Evolutionary conservation across 2,329 filamentous ascomycete species (phyloP).

Genomic region (Nannizziopsis arthrosporioides): DNA sequence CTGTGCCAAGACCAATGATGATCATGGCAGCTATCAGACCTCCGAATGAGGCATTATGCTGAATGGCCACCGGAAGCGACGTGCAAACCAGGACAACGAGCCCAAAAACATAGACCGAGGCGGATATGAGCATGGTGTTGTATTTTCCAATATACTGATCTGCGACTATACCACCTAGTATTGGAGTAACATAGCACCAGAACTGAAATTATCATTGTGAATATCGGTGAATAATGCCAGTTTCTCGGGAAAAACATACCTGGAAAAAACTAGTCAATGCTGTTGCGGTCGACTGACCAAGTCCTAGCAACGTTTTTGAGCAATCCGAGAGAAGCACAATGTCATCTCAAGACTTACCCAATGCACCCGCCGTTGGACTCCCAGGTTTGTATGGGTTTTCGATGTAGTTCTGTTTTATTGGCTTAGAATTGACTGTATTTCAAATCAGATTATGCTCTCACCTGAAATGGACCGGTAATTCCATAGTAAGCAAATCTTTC

Average conservation of each 20-base stretch:
- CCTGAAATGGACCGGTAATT: conserved; percentile 41
- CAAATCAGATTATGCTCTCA: background rate
- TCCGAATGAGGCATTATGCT: conserved; percentile 39
- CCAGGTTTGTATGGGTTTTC: conserved; percentile 30
- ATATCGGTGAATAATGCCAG: background rate
- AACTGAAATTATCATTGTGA: conserved; percentile 23
- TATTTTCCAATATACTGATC: conserved; percentile 52
- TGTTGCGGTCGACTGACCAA: conserved; percentile 36
- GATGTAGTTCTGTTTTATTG: conserved; percentile 40
- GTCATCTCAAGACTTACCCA: conserved; percentile 14
- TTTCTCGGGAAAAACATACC: conserved; percentile 8
- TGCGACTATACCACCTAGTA: conserved; percentile 46
- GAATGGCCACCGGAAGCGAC: conserved; percentile 42
- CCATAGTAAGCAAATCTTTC: conserved; percentile 51
- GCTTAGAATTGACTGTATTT: background rate
- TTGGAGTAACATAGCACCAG: conserved; percentile 47
- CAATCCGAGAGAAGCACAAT: background rate
- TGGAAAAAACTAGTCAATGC: conserved; percentile 44
- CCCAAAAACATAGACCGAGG: conserved; percentile 47
- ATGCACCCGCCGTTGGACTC: conserved; percentile 29
- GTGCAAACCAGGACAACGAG: conserved; percentile 45
- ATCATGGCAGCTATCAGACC: conserved; percentile 48
- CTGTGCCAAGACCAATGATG: conserved; percentile 54
- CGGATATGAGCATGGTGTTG: conserved; percentile 47
- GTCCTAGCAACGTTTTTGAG: conserved; percentile 14